Base-by-base conservation (phyloP, 1,139 yeast species). In the Blastobotrys illinoisensis region DNA sequence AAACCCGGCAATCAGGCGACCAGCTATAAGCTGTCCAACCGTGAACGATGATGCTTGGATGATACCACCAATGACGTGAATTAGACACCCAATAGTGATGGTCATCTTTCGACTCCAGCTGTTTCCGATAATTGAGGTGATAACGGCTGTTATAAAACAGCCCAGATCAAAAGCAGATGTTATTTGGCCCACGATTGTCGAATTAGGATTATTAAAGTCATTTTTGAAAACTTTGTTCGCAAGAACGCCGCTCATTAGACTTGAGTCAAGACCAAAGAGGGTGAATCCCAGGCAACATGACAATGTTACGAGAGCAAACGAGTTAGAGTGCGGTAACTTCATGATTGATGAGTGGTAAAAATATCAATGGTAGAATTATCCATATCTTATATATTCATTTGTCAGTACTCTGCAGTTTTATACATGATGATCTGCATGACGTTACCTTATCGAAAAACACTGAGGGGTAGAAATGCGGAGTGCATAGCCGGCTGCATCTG, bases 31-130 rank as follows among this genome's bases (percentile, higher is more conserved):
- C 61, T 85, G 90, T 28, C 85, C 86, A 53, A 88, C 84, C 2
- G 83, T 76, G 54, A 80, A 79, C 3, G 97, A 81, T 19, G 84
- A 86, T 56, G 91, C 80, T 72, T 91, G 98, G 60, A 90, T 74
- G 48, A 81, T 26, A 2, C 58, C 59, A 9, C 59, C 59, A 16
- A 56, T 44, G 20, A 53, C 44, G 32, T 49, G 58, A 43, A 55
- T 55, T 2, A 49, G 3, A 43, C 54, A 55, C 14, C 58, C 58
- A 20, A 36, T 19, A 9, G 51, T 43, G 5, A 50, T 36, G 16
- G 50, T 51, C 5, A 23, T 43, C 24, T 44, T 47, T 1, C 58
- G 47, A 9, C 58, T 52, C 48, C 43, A 43, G 13, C 36, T 19
- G 16, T 51, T 50, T n/a, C 58, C 58, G 43, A 51, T 16, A n/a